Conservation (phyloP, 1,284 basidiomycete genomes). For the Sphagnurus paluster region DNA sequence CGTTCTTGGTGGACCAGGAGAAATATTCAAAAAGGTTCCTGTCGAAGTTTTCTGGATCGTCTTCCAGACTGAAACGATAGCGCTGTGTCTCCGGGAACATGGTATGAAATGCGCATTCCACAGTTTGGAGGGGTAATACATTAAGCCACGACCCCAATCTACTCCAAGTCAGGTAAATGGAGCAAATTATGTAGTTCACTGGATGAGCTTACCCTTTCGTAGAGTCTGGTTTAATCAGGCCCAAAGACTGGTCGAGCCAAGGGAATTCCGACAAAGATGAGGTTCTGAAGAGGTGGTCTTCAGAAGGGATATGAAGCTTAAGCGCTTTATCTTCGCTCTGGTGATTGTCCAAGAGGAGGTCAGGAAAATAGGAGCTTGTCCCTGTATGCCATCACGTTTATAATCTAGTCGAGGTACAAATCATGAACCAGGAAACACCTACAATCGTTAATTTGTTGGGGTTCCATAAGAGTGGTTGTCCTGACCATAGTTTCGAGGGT, state of each 20-base stretch:
- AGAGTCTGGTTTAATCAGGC: constrained; percentile 37
- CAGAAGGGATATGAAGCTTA: too few species aligned
- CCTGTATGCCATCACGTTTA: constrained; percentile 26
- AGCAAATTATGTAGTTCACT: too few species aligned
- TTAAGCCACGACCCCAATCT: constrained; percentile 43
- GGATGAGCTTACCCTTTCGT: constrained; percentile 37
- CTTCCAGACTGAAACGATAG: constrained; percentile 41
- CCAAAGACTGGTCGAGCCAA: too few species aligned
- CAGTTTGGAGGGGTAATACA: constrained; percentile 54
- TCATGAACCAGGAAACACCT: too few species aligned
- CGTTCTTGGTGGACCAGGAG: constrained; percentile 41
- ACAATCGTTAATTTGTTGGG: constrained; percentile 33
- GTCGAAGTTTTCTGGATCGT: constrained; percentile 39
- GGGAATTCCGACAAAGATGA: too few species aligned
- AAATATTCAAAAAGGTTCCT: constrained; percentile 44
- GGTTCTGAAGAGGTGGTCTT: too few species aligned
- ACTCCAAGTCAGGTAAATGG: not conserved
- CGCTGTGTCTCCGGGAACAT: constrained; percentile 39
- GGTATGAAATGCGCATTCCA: constrained; percentile 52
- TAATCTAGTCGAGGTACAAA: constrained; percentile 31
- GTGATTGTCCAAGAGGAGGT: too few species aligned
- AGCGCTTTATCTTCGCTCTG: too few species aligned
- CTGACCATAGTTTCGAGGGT: constrained; percentile 48
- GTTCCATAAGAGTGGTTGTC: constrained; percentile 31
- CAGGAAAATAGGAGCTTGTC: constrained; percentile 38